Evolutionary conservation across 2,329 filamentous ascomycete species (phyloP).

Genomic region (Geosmithia flava): DNA sequence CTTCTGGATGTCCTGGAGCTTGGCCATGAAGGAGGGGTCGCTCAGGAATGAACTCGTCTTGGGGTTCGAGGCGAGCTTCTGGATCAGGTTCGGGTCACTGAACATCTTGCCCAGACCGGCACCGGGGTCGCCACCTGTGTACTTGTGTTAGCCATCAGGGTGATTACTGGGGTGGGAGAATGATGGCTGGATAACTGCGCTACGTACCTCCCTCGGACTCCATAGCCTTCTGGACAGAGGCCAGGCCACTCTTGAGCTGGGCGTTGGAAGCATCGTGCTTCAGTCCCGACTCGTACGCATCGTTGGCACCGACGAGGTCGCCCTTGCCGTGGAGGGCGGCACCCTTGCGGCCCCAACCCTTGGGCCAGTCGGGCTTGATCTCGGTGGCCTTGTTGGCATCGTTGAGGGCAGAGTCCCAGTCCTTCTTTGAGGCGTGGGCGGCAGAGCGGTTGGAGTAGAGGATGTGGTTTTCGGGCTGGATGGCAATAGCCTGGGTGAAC

Average conservation of each 20-base stretch:
- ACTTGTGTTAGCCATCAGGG: neutral
- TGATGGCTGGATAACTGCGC: neutral
- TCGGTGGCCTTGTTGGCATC: slow-evolving; percentile 91
- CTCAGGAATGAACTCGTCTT: slow-evolving; percentile 77
- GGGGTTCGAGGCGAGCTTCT: slow-evolving; percentile 87
- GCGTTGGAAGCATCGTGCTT: slow-evolving; percentile 88
- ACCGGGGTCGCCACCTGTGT: slow-evolving; percentile 40
- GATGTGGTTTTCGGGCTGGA: slow-evolving; percentile 86
- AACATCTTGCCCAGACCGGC: slow-evolving; percentile 86
- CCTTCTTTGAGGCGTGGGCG: slow-evolving; percentile 74
- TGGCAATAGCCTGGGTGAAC: slow-evolving; percentile 83
- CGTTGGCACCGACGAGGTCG: slow-evolving; percentile 71
- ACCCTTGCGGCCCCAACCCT: slow-evolving; percentile 91
- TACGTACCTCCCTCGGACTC: slow-evolving; percentile 36
- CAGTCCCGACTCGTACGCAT: slow-evolving; percentile 89
- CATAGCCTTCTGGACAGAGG: slow-evolving; percentile 78
- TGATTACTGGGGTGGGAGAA: neutral
- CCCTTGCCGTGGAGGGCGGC: slow-evolving; percentile 80
- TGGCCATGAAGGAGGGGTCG: slow-evolving; percentile 80
- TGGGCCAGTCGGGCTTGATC: slow-evolving; percentile 95
- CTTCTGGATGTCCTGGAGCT: slow-evolving; percentile 67
- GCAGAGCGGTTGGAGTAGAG: slow-evolving; percentile 96
- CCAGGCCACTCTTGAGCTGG: slow-evolving; percentile 80
- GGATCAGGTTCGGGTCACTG: slow-evolving; percentile 77
- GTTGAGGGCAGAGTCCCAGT: slow-evolving; percentile 72